Percentiles rank a stretch among this genome's conserved stretches.
These are phyloP conservation scores for Fraxinus sp. DNA, from an alignment of 305 asterid species.

Conservation along the genomic window DNA sequence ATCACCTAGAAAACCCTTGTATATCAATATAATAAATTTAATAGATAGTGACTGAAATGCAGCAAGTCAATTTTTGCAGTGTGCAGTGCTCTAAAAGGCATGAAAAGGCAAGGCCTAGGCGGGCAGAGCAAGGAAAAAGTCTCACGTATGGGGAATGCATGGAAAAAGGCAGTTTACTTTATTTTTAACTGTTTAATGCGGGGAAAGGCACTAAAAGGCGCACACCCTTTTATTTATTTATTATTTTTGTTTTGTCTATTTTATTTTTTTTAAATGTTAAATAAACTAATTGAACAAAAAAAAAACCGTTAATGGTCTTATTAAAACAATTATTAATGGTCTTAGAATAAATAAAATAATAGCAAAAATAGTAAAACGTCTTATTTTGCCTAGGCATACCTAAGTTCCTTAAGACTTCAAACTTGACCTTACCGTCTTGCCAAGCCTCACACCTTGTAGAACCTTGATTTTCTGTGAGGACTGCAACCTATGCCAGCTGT, in stretches of 20 bases:
- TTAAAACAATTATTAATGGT: background rate
- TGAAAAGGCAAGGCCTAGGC: background rate
- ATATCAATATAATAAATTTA: background rate
- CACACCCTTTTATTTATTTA: background rate
- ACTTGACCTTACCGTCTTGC: background rate
- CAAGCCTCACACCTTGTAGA: background rate
- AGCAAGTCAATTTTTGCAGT: background rate
- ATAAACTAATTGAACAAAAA: background rate
- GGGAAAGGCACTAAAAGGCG: background rate
- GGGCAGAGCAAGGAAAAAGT: background rate
- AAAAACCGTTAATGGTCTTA: background rate
- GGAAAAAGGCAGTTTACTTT: background rate
- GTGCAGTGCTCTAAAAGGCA: background rate
- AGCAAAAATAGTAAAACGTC: background rate
- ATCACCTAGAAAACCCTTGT: background rate
- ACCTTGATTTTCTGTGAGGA: background rate
- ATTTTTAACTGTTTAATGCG: background rate
- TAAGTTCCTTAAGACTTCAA: background rate
- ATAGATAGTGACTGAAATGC: background rate
- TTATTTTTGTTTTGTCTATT: background rate
- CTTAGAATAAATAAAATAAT: background rate
- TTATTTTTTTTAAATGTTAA: background rate
- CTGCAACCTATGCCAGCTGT: background rate
- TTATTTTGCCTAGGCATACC: background rate
- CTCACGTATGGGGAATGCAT: background rate